Conservation (phyloP, 148 eudicot species). For the Rhododendron molle region DNA sequence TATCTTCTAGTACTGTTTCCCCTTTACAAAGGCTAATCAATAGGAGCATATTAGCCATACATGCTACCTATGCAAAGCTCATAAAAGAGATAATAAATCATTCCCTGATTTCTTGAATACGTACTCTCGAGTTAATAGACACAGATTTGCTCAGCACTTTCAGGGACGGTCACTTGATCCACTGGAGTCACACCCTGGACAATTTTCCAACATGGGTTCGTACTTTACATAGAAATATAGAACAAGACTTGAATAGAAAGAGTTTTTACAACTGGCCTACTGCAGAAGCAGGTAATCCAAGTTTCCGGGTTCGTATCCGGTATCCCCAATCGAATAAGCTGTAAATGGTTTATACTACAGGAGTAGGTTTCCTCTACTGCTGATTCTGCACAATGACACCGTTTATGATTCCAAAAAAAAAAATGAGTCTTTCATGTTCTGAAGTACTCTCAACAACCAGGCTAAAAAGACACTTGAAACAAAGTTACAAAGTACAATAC, state of each 20-base stretch:
- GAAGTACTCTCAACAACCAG: not conserved
- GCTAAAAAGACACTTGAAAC: not conserved
- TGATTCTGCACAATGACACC: not conserved
- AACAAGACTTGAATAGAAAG: not conserved
- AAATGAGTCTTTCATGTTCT: not conserved
- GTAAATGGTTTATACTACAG: not conserved
- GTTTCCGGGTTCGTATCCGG: not conserved
- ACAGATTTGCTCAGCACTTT: conserved; percentile 68
- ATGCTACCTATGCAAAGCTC: not conserved
- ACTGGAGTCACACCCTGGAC: conserved; percentile 61
- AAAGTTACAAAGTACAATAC: not conserved
- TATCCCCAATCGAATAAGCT: not conserved
- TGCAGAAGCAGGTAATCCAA: not conserved
- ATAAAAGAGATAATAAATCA: too few relatives aligned
- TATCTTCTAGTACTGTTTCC: not conserved
- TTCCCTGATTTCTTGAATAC: not conserved
- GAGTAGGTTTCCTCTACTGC: not conserved
- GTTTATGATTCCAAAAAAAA: not conserved
- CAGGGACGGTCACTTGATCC: conserved; percentile 46
- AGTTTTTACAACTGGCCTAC: not conserved
- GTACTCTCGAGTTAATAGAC: conserved; percentile 1
- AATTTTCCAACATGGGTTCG: not conserved
- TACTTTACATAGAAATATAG: not conserved
- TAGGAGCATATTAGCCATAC: not conserved
- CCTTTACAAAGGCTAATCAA: not conserved